Base-by-base conservation (phyloP, 176 grass and related monocot genomes). In the Elaeis guineensis region DNA sequence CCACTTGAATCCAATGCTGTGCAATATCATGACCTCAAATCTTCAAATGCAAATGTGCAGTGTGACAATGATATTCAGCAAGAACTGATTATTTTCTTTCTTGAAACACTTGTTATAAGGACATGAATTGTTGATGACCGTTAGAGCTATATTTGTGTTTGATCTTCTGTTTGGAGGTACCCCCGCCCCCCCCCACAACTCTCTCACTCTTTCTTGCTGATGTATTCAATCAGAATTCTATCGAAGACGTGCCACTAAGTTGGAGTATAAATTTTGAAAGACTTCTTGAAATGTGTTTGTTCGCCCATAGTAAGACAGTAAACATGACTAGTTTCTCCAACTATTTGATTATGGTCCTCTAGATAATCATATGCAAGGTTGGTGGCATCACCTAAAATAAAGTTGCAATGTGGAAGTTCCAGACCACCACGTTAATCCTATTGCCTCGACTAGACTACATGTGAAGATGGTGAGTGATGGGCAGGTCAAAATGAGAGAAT, bases 31-130 rank as follows among this genome's bases (percentile, higher is more conserved):
- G 11, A 44, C 9, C 11, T 14, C 35, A 44, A 56, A 14, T 22
- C 54, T 56, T 22, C 21, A 14, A 61, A 3, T 39, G 28, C 26
- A 35, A 29, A 14, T 35, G 8, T 39, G 58, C 58, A 35, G n/a
- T 30, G 16, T 19, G 58, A n/a, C 8, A 19, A 7, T 4, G 18
- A 28, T 12, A n/a, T 61, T 61, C 24, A n/a, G 58, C 24, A 61
- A 30, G 58, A 18, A 26, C 17, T 61, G 30, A 56, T 61, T 39
- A 35, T 17, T 30, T 61, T 61, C 35, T 44, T 44, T 61, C 58
- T 61, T 9, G 28, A 35, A 9, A 20, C 6, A 61, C 26, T n/a
- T 61, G 16, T 8, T 61, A 9, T 39, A 26, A 19, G 16, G 30
- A 61, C 15, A 3, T 21, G 17, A 23, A 35, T 61, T 61, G 17